phyloP scores from a whole-genome alignment of 768 basidiomycete species.

The Pleurotus platypus region DNA sequence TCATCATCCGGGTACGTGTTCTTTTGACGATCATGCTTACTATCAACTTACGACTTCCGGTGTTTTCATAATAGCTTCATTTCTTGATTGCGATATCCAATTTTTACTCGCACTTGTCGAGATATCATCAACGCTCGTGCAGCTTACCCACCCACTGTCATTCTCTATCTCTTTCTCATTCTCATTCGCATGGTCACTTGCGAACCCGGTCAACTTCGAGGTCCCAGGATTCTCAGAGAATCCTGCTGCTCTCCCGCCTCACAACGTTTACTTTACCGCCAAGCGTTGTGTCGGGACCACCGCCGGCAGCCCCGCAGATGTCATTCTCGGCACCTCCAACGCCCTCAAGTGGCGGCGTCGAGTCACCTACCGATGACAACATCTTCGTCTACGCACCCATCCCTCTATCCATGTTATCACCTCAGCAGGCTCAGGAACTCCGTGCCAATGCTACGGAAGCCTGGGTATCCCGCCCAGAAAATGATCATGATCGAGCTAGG shows the following conservation, averaged over 20 bases:
- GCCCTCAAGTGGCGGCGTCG: constrained; percentile 11
- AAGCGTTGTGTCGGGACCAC: neutral
- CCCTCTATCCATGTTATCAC: constrained; percentile 51
- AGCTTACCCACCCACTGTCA: constrained; percentile 15
- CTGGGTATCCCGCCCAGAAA: constrained; percentile 47
- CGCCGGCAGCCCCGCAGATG: neutral
- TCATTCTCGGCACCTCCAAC: constrained; percentile 6
- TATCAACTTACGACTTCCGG: constrained; percentile 5
- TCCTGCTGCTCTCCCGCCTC: constrained; percentile 54
- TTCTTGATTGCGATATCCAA: constrained; percentile 72
- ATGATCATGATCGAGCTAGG: constrained; percentile 15
- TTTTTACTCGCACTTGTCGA: constrained; percentile 54
- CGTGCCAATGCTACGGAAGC: constrained; percentile 60
- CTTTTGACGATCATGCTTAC: neutral
- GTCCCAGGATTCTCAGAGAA: constrained; percentile 38
- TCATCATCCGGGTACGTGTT: constrained; percentile 61
- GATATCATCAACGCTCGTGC: constrained; percentile 27
- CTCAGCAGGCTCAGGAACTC: constrained; percentile 44
- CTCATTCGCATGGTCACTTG: constrained; percentile 10
- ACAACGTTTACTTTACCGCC: neutral
- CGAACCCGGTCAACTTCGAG: constrained; percentile 12
- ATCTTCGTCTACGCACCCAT: constrained; percentile 72
- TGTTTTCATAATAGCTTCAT: constrained; percentile 49
- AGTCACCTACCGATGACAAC: constrained; percentile 16
- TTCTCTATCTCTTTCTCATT: constrained; percentile 17